Base-by-base conservation (phyloP, 2,329 filamentous ascomycete species). In the Alternaria dauci region DNA sequence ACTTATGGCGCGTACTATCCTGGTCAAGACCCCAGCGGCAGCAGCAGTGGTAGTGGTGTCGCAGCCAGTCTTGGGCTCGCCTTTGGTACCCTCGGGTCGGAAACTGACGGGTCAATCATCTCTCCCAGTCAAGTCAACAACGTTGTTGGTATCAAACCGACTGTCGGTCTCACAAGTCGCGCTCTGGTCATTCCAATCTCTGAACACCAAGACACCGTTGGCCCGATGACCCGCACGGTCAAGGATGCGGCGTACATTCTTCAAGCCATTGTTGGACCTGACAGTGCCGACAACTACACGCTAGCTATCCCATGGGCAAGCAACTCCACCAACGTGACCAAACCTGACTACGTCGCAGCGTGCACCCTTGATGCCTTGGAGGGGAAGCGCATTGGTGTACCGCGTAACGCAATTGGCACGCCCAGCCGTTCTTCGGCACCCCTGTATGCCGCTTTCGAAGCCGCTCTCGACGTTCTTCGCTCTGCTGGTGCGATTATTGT, bases 141-240 rank as follows among this genome's bases (percentile, higher is more conserved):
- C 58, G 72, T 91, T 1, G 88, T 90, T 0, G 89, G 87, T 2
- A 88, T 92, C 55, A 79, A 79, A 46, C 71, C 89, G 1, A 89
- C 88, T 0, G 86, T 90, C 1, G 89, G 89, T 0, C 79, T 91
- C 4, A 90, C 86, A 0, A 88, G 86, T 1, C 80, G 87, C 14
- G 78, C 84, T 60, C 80, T 89, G 5, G 89, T 91, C 1, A 85
- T 92, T 11, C 90, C 90, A 0, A 87, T 92, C 59, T 84, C 81
- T 28, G 79, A 86, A 63, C 84, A 82, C 57, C 84, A 85, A 67
- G 85, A 87, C 62, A 85, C 84, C 1, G 78, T 87, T 9, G 86
- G 86, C 0, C 85, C 86, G 0, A 85, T 88, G 81, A 82, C 86
- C 2, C 80, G 85, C 42, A 86, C 85, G 0, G 86, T 88, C 39